Base-by-base conservation (phyloP, 768 basidiomycete species). In the Lactifluus piperatus region DNA sequence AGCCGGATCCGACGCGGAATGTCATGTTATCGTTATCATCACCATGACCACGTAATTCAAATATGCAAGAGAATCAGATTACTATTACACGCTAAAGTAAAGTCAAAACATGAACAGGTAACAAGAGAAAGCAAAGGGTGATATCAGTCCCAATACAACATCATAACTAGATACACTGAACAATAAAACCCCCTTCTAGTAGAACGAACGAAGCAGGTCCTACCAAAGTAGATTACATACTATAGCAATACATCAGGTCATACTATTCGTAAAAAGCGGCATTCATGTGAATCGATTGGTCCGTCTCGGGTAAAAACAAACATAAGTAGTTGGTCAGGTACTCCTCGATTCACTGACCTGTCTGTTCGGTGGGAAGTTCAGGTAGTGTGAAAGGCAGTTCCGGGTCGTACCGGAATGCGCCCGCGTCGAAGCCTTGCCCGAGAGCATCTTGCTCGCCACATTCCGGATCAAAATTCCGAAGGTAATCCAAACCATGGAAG, bases 401-500 rank as follows among this genome's bases (percentile, higher is more conserved):
- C 56, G 87, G 87, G 69, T 90, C 86, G 64, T 81, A 79, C 56
- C 83, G 84, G 72, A 90, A 90, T 34, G 83, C 82, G 53, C 82
- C 79, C 59, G 81, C 77, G 69, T 91, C 90, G 67, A 89, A 86
- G 66, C 80, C 81, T 63, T 78, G 76, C 74, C 79, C 80, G 50
- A 79, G 67, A 29, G 69, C 68, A 50, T 79, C 78, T 64, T 74
- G 73, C 43, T 77, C 77, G 39, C 63, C 54, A 37, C 72, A 70
- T 5, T 79, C 78, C 51, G 82, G 78, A 64, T 76, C 77, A 68
- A 86, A 91, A 66, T 89, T 91, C 65, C 86, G 82, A 67, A 93
- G 85, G 66, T 81, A 93, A 65, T 93, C 91, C 32, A 92, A 76
- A 10, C 89, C 91, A 30, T 82, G 79, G 76, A 92, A 93, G 1